Evolutionary conservation across 2,329 filamentous ascomycete species (phyloP).

Genomic region (Grosmannia serpens): DNA sequence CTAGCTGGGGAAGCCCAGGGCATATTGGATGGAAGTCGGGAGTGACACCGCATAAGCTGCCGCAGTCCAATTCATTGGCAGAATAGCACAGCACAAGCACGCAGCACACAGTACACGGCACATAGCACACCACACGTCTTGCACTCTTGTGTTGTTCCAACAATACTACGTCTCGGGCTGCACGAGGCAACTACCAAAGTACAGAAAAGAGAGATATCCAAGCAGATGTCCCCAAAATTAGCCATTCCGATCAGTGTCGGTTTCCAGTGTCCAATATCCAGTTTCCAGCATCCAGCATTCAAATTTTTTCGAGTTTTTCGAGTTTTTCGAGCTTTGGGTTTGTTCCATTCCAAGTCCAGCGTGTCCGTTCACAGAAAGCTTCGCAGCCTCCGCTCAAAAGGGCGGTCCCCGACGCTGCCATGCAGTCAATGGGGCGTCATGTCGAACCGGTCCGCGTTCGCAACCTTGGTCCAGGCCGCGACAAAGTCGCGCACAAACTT

Average conservation of each 20-base stretch:
- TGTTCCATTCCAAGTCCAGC: not conserved
- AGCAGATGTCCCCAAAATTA: not conserved
- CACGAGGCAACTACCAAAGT: not conserved
- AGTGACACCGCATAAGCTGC: too few species aligned
- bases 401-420: not conserved
- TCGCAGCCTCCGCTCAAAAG: not conserved
- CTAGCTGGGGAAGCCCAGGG: too few species aligned
- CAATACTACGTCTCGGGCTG: too few species aligned
- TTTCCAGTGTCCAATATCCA: not conserved
- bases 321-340: too few species aligned
- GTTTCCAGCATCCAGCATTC: not conserved
- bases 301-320: not conserved
- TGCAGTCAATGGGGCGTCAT: slow-evolving; percentile 15
- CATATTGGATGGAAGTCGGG: too few species aligned
- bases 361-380: not conserved
- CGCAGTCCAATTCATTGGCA: too few species aligned
- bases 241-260: not conserved
- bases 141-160: too few species aligned
- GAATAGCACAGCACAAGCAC: too few species aligned
- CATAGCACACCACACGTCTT: too few species aligned
- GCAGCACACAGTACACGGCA: too few species aligned
- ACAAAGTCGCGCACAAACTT: slow-evolving; percentile 65
- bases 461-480: slow-evolving; percentile 61
- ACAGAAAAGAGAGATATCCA: not conserved
- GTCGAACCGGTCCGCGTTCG: slow-evolving; percentile 63